phyloP scores from a whole-genome alignment of 345 rosid genomes.

The Euphorbia tirucalli region DNA sequence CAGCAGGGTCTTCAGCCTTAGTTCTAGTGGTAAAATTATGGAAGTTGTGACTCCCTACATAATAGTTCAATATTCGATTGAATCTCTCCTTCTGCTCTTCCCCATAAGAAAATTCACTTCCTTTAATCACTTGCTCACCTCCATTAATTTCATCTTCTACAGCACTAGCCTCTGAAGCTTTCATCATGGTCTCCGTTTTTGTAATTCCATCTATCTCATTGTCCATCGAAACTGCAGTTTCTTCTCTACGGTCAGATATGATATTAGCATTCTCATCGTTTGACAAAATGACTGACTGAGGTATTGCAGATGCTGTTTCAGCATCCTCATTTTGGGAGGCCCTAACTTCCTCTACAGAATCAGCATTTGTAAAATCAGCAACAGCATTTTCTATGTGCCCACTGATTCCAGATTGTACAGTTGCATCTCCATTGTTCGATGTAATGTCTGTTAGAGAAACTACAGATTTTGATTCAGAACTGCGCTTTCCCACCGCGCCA shows the following conservation, averaged over 20 bases:
- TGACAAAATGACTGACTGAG: no score
- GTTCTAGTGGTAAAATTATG: conserved; percentile 93
- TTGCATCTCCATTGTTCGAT: conserved; percentile 31
- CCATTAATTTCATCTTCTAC: conserved; percentile 27
- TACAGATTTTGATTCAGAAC: conserved; percentile 29
- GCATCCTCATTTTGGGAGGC: neutral
- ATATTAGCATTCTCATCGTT: no score
- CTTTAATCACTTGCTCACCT: conserved; percentile 21
- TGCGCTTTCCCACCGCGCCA: conserved; percentile 66
- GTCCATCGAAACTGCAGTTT: no score
- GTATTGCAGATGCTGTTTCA: no score
- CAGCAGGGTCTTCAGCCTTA: conserved; percentile 84
- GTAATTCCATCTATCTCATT: neutral
- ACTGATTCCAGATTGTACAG: conserved; percentile 11
- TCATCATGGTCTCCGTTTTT: neutral
- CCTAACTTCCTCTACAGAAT: no score
- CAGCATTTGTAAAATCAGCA: no score
- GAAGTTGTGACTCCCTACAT: conserved; percentile 88
- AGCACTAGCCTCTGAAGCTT: neutral
- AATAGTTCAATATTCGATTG: conserved; percentile 64
- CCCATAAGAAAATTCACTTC: conserved; percentile 53
- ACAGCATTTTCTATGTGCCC: conserved; percentile 20
- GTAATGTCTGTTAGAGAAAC: conserved; percentile 33
- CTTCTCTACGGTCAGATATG: no score
- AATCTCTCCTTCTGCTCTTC: conserved; percentile 75